A percentile compares a stretch with the other conserved stretches of the same genome.
Conservation (phyloP, 2,329 filamentous ascomycete genomes). For the Fonsecaea pugnacius region DNA sequence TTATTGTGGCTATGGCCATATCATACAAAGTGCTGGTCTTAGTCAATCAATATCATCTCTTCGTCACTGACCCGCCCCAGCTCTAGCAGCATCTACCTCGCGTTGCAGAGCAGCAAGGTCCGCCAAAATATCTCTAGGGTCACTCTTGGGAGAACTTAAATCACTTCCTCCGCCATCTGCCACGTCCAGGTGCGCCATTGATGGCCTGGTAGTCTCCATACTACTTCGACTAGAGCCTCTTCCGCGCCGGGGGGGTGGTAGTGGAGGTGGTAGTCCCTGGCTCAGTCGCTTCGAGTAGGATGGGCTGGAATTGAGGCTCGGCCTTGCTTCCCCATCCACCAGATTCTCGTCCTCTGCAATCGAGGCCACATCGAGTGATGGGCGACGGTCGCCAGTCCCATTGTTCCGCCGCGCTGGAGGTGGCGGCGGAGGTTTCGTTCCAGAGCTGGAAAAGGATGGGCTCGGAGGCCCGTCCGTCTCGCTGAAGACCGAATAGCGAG, state of each 20-base stretch:
- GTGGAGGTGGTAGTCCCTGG: slow-evolving; percentile 45
- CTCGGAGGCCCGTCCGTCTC: slow-evolving; percentile 39
- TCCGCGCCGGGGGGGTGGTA: slow-evolving; percentile 54
- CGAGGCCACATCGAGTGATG: slow-evolving; percentile 30
- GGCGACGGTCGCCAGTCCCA: slow-evolving; percentile 40
- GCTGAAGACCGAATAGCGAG: slow-evolving; percentile 39
- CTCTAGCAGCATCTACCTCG: slow-evolving; percentile 72
- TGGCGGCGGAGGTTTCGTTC: slow-evolving; percentile 44
- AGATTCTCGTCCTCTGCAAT: slow-evolving; percentile 19
- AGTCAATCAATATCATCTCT: slow-evolving; percentile 11
- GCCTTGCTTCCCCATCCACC: slow-evolving; percentile 1
- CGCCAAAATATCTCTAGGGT: slow-evolving; percentile 66
- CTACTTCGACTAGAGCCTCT: slow-evolving; percentile 50
- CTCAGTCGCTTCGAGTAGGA: slow-evolving; percentile 26
- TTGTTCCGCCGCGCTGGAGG: slow-evolving; percentile 59
- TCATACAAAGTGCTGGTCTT: slow-evolving; percentile 16
- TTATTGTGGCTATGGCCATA: slow-evolving; percentile 9
- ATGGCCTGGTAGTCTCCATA: slow-evolving; percentile 38
- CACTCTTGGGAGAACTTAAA: slow-evolving; percentile 26
- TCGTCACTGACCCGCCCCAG: slow-evolving; percentile 35
- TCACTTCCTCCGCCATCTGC: slow-evolving; percentile 8
- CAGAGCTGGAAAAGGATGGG: slow-evolving; percentile 37
- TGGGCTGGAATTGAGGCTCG: slow-evolving; percentile 15
- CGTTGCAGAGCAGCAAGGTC: slow-evolving; percentile 73
- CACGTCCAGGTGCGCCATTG: slow-evolving; percentile 29